These are phyloP conservation scores for Trichomonas tenax DNA, from an alignment of 208 protist genomes.

Conservation along the genomic window DNA sequence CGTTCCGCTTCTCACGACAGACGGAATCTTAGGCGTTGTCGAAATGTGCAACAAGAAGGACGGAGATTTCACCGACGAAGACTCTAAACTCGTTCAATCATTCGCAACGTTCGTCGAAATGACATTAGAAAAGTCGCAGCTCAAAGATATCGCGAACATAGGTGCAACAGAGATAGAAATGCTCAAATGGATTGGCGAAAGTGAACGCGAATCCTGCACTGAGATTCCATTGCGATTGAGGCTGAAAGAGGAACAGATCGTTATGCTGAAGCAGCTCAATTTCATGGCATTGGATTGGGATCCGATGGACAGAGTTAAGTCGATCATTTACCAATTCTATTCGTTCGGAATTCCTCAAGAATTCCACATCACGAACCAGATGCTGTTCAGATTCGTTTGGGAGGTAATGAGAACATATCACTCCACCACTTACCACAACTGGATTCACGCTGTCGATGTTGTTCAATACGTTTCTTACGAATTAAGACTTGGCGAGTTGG, in stretches of 20 bases:
- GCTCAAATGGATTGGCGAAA: neutral
- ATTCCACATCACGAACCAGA: neutral
- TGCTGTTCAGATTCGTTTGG: neutral
- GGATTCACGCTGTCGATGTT: slow-evolving; percentile 50
- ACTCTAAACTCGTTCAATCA: neutral
- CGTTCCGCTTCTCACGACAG: neutral
- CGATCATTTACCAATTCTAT: slow-evolving; percentile 22
- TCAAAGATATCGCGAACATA: neutral
- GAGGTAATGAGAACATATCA: neutral
- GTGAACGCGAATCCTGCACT: neutral
- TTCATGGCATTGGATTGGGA: neutral
- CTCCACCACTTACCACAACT: slow-evolving; percentile 54
- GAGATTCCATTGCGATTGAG: neutral
- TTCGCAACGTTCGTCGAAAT: neutral
- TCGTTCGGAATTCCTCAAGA: neutral
- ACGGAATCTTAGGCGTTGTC: neutral
- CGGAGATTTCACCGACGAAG: neutral
- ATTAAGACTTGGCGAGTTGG: slow-evolving; percentile 40
- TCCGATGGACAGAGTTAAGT: neutral
- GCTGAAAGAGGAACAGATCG: neutral
- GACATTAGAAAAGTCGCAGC: neutral
- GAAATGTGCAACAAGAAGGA: neutral
- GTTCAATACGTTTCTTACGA: slow-evolving; percentile 43
- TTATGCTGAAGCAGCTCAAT: neutral
- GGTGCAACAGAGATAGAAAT: neutral